These are phyloP conservation scores for Boeremia exigua DNA, from an alignment of 2,329 filamentous ascomycete species.

Conservation along the genomic window DNA sequence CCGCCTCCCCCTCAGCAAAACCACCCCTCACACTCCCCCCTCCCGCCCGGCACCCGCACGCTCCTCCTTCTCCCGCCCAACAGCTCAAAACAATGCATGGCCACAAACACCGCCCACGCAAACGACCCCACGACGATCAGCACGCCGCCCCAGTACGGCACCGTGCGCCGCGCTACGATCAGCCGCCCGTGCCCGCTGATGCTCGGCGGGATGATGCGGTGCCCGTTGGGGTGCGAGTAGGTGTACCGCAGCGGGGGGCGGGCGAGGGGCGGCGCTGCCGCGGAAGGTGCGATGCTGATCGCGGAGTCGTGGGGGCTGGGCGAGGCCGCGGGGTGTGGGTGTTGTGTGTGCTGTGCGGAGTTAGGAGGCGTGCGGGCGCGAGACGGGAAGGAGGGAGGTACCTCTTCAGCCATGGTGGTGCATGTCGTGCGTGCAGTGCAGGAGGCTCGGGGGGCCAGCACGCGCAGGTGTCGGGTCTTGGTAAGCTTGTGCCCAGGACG, in stretches of 20 bases:
- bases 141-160: constrained; percentile 27
- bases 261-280: constrained; percentile 3
- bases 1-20: constrained; percentile 1
- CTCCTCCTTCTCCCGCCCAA: constrained; percentile 18
- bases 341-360: neutral
- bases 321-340: neutral
- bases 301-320: constrained; percentile 20
- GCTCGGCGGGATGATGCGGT: constrained; percentile 31
- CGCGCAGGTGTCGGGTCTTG: constrained; percentile 17
- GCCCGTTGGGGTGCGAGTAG: constrained; percentile 20
- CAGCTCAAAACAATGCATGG: constrained; percentile 22
- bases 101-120: constrained; percentile 30
- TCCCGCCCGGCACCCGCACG: neutral
- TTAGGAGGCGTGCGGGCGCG: neutral
- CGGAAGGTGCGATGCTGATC: constrained; percentile 18
- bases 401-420: constrained; percentile 25
- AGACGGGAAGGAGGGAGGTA: neutral
- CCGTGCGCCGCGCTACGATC: constrained; percentile 25
- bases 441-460: too few species aligned
- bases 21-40: constrained; percentile 9
- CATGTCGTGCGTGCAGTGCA: too few species aligned
- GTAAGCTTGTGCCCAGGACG: constrained; percentile 15
- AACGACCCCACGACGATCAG: constrained; percentile 24
- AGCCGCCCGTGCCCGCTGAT: constrained; percentile 31
- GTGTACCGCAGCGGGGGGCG: constrained; percentile 17